A percentile compares a stretch with the other conserved stretches of the same genome.
Conservation (phyloP, 371 early-diverging fungal genomes). For the Synchytrium microbalum region DNA sequence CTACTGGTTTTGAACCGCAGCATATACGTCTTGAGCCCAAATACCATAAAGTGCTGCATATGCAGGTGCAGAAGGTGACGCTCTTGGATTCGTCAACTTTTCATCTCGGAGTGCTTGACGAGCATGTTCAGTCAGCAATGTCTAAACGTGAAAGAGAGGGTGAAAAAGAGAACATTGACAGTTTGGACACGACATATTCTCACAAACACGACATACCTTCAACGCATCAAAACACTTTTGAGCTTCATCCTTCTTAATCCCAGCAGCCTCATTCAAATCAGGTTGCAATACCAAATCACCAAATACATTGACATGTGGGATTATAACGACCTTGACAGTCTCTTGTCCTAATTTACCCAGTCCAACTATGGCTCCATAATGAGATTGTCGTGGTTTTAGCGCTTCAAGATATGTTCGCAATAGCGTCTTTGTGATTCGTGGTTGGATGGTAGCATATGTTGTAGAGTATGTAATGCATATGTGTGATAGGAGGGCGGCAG, state of each 20-base stretch:
- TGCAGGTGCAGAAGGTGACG: not conserved
- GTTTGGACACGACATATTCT: not conserved
- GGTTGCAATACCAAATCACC: constrained; percentile 27
- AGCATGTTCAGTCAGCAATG: not conserved
- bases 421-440: constrained; percentile 81
- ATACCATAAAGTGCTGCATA: not conserved
- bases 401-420: constrained; percentile 84
- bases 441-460: constrained; percentile 77
- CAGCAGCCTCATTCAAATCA: constrained; percentile 2
- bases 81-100: not conserved
- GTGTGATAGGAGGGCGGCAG: constrained; percentile 62
- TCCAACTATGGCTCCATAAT: constrained; percentile 85
- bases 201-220: constrained; percentile 12
- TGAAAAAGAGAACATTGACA: no score
- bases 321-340: constrained; percentile 61
- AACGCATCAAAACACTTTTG: constrained; percentile 12
- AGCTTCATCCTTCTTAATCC: constrained; percentile 13
- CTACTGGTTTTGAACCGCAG: no score
- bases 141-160: not conserved
- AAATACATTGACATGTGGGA: constrained; percentile 69
- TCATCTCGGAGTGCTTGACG: not conserved
- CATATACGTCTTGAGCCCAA: not conserved
- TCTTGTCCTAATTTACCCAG: constrained; percentile 69
- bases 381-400: constrained; percentile 64
- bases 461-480: constrained; percentile 67